Conservation (phyloP, 139 green algal species). For the Chlorella sp. region DNA sequence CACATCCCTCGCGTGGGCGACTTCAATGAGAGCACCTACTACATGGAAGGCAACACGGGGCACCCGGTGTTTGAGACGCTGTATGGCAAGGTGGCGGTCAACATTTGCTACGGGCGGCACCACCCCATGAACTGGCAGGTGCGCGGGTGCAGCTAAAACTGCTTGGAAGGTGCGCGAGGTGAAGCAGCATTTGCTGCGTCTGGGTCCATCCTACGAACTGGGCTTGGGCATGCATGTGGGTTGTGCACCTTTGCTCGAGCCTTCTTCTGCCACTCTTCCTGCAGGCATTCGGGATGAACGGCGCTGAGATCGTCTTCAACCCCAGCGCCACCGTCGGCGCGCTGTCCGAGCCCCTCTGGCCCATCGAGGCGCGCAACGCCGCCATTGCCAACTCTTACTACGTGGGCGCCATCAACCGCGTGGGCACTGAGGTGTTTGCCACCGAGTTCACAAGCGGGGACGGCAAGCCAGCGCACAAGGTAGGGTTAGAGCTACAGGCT, state of each 20-base stretch:
- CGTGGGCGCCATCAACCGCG: constrained; percentile 79
- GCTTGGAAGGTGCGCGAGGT: no score
- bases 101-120: constrained; percentile 98
- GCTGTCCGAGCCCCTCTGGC: constrained; percentile 86
- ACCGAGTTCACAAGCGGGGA: constrained; percentile 92
- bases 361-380: constrained; percentile 74
- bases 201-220: no score
- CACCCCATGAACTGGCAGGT: constrained; percentile 94
- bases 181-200: no score
- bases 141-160: background rate
- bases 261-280: no score
- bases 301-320: constrained; percentile 98
- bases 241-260: no score
- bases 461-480: constrained; percentile 84
- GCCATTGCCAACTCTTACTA: constrained; percentile 64
- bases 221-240: no score
- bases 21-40: constrained; percentile 98
- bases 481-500: no score
- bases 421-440: constrained; percentile 92
- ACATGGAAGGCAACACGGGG: constrained; percentile 95
- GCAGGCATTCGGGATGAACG: constrained; percentile 90
- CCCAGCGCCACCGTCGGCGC: constrained; percentile 88
- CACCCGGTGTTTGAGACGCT: constrained; percentile 90
- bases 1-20: constrained; percentile 96
- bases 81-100: constrained; percentile 86